Percentiles rank a stretch among this genome's conserved stretches.
Evolutionary conservation across 805 yeast species (phyloP).

Genomic region (Saccharomyces mikatae): DNA sequence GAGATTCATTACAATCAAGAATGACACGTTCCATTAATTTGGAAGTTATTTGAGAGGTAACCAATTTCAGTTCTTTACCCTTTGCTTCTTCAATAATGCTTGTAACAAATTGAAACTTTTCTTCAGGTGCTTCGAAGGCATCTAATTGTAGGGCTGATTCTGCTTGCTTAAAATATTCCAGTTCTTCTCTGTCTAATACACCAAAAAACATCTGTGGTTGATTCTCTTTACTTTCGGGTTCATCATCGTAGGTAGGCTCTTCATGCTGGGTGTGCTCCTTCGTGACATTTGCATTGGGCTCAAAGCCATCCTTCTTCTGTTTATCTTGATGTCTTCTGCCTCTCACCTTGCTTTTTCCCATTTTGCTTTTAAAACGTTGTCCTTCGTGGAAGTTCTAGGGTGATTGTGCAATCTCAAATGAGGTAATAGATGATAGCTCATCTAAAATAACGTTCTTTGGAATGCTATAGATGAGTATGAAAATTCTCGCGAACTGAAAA

Average conservation of each 20-base stretch:
- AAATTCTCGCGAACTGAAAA: neutral
- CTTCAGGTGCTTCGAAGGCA: slow-evolving; percentile 69
- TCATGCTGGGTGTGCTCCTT: slow-evolving; percentile 4
- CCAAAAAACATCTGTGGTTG: slow-evolving; percentile 61
- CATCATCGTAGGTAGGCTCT: slow-evolving; percentile 7
- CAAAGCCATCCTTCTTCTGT: slow-evolving; percentile 19
- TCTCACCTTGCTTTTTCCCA: slow-evolving; percentile 28
- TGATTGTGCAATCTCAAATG: neutral
- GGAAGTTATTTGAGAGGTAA: slow-evolving; percentile 91
- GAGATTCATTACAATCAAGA: slow-evolving; percentile 53
- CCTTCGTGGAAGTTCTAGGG: neutral
- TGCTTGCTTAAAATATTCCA: slow-evolving; percentile 88
- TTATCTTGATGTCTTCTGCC: slow-evolving; percentile 35
- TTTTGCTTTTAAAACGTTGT: neutral
- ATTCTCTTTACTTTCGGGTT: slow-evolving; percentile 11
- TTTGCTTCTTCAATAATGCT: slow-evolving; percentile 78
- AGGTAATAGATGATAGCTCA: neutral
- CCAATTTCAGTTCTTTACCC: slow-evolving; percentile 86
- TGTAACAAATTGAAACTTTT: slow-evolving; percentile 58
- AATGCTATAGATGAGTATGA: neutral
- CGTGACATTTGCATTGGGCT: slow-evolving; percentile 10
- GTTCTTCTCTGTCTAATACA: slow-evolving; percentile 70
- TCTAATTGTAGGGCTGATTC: slow-evolving; percentile 77
- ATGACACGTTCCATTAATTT: slow-evolving; percentile 83
- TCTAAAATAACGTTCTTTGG: neutral